Evolutionary conservation across 768 basidiomycete species (phyloP).

Genomic region (Cantharellus anzutake): DNA sequence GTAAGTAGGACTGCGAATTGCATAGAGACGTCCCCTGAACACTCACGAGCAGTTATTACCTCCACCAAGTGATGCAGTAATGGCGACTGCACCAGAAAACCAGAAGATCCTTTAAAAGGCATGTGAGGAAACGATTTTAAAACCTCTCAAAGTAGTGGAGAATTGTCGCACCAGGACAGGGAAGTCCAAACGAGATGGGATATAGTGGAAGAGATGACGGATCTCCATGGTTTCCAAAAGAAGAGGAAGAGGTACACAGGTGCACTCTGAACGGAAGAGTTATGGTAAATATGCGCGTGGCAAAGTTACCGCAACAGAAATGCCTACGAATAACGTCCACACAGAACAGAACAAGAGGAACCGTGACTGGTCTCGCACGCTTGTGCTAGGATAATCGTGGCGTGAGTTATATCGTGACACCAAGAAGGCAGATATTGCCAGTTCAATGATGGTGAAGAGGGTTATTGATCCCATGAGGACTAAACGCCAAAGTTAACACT

Average conservation of each 20-base stretch:
- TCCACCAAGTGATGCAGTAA: slow-evolving; percentile 48
- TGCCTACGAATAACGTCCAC: slow-evolving; percentile 45
- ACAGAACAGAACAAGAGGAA: slow-evolving; percentile 51
- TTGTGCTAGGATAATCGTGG: slow-evolving; percentile 29
- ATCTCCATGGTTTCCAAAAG: slow-evolving; percentile 24
- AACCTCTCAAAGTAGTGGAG: too few species aligned
- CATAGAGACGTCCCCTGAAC: neutral
- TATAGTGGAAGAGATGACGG: slow-evolving; percentile 37
- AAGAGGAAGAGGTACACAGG: slow-evolving; percentile 38
- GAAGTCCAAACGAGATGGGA: slow-evolving; percentile 41
- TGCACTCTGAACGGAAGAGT: slow-evolving; percentile 6
- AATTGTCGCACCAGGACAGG: slow-evolving; percentile 33
- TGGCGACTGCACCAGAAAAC: slow-evolving; percentile 51
- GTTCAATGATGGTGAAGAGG: slow-evolving; percentile 18
- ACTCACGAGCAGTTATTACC: slow-evolving; percentile 49
- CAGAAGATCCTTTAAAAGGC: slow-evolving; percentile 29
- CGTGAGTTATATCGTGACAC: slow-evolving; percentile 37
- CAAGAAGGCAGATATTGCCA: slow-evolving; percentile 57
- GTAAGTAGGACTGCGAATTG: neutral
- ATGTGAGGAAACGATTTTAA: too few species aligned
- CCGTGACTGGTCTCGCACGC: slow-evolving; percentile 41
- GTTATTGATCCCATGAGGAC: too few species aligned
- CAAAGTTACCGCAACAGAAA: neutral
- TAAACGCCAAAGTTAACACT: too few species aligned
- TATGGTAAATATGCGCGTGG: neutral